Conservation (phyloP, 2,329 filamentous ascomycete genomes). For the Aureobasidium sp. region DNA sequence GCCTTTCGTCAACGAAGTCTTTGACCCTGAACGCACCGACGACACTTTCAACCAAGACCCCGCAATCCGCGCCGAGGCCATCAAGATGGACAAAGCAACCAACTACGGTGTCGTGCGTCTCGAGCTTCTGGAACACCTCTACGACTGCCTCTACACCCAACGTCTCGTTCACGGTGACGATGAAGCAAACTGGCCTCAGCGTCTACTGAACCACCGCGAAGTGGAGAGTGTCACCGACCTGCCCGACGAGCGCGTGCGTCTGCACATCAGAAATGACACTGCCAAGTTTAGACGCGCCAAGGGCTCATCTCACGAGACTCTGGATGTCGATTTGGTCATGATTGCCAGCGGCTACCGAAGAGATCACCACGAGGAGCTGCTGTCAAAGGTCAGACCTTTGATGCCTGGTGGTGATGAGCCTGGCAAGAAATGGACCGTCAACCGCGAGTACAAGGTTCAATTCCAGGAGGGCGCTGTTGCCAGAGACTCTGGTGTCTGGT, state of each 20-base stretch:
- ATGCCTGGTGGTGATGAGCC: conserved; percentile 49
- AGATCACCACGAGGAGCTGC: conserved; percentile 69
- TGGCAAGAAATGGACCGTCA: conserved; percentile 56
- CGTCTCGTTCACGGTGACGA: conserved; percentile 61
- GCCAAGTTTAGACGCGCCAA: conserved; percentile 37
- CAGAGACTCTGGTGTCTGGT: conserved; percentile 72
- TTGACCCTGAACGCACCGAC: conserved; percentile 82
- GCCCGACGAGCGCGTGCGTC: conserved; percentile 43
- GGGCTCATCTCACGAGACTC: conserved; percentile 44
- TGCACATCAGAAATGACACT: conserved; percentile 52
- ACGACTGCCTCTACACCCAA: conserved; percentile 82
- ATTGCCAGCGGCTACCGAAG: conserved; percentile 82
- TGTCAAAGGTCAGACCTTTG: conserved; percentile 57
- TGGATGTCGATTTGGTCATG: conserved; percentile 75
- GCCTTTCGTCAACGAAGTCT: conserved; percentile 94
- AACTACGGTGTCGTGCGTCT: conserved; percentile 94
- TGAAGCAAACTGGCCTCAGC: conserved; percentile 71
- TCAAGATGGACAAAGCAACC: conserved; percentile 70
- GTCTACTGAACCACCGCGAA: conserved; percentile 64
- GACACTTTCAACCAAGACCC: conserved; percentile 62
- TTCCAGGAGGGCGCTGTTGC: conserved; percentile 63
- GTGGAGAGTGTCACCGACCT: conserved; percentile 57
- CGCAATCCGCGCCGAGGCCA: conserved; percentile 51
- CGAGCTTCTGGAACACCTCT: conserved; percentile 82
- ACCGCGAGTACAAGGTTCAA: conserved; percentile 70